Conservation (phyloP, 805 yeast genomes). For the Starmerella kuoi region DNA sequence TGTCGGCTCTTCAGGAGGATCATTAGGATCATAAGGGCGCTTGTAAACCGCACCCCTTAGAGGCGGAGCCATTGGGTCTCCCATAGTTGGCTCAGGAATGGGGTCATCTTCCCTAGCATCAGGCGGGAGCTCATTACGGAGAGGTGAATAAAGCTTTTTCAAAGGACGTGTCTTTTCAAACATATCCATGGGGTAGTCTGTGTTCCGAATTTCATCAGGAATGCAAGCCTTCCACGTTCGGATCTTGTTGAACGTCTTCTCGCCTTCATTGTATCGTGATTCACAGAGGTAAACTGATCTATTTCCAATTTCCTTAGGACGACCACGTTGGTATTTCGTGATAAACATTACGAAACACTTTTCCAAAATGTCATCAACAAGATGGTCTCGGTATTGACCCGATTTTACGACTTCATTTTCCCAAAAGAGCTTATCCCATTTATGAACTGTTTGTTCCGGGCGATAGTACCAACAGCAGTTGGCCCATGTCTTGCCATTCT, state of each 20-base stretch:
- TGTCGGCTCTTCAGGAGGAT: conserved; percentile 65
- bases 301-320: conserved; percentile 61
- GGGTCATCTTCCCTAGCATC: conserved; percentile 63
- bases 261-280: conserved; percentile 82
- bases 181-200: conserved; percentile 34
- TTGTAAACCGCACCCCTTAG: conserved; percentile 79
- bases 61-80: conserved; percentile 87
- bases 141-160: conserved; percentile 68
- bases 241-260: conserved; percentile 82
- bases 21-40: conserved; percentile 61
- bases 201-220: conserved; percentile 86
- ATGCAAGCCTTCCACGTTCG: conserved; percentile 98
- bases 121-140: conserved; percentile 62
- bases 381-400: conserved; percentile 91
- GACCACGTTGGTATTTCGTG: conserved; percentile 89
- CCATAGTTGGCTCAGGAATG: conserved; percentile 70
- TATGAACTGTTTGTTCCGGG: conserved; percentile 95
- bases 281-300: conserved; percentile 83
- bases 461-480: conserved; percentile 97
- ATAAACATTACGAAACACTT: conserved; percentile 91
- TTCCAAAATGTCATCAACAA: conserved; percentile 76
- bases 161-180: conserved; percentile 74
- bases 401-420: conserved; percentile 93
- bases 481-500: conserved; percentile 70
- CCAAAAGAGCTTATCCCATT: conserved; percentile 77